These are phyloP conservation scores for Elsinoe batatas DNA, from an alignment of 2,329 filamentous ascomycete genomes.

Conservation along the genomic window DNA sequence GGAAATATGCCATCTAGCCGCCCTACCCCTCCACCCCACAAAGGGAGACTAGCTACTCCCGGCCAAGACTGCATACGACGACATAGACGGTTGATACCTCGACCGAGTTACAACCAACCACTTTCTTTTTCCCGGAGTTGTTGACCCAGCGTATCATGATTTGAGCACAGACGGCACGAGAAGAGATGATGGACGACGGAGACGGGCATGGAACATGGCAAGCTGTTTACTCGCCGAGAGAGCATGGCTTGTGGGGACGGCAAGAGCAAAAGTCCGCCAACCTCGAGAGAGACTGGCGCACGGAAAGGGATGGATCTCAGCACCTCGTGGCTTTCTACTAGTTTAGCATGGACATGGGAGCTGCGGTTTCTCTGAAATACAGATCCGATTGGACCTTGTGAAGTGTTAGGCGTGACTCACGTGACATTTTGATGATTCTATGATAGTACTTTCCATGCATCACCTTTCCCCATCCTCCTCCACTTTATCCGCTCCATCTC, in stretches of 20 bases:
- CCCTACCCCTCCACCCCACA: not conserved
- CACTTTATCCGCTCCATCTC: not conserved
- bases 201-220: not conserved
- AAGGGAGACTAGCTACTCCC: not conserved
- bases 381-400: not conserved
- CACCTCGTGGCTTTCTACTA: slow-evolving; percentile 3
- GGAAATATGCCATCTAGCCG: slow-evolving; percentile 88
- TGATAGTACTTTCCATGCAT: not conserved
- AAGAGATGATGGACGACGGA: not conserved
- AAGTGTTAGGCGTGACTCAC: not conserved
- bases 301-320: not conserved
- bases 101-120: not conserved
- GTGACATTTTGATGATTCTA: no score
- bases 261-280: not conserved
- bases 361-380: slow-evolving; percentile 8
- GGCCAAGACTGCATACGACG: not conserved
- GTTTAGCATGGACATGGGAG: slow-evolving; percentile 14
- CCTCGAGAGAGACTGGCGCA: not conserved
- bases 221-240: not conserved
- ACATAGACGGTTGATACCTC: slow-evolving; percentile 2
- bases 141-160: slow-evolving; percentile 12
- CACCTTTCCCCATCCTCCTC: not conserved
- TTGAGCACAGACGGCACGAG: not conserved
- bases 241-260: slow-evolving; percentile 4
- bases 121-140: slow-evolving; percentile 6